Conservation (phyloP, 2,329 filamentous ascomycete genomes). For the Aspergillus aculeatinus region DNA sequence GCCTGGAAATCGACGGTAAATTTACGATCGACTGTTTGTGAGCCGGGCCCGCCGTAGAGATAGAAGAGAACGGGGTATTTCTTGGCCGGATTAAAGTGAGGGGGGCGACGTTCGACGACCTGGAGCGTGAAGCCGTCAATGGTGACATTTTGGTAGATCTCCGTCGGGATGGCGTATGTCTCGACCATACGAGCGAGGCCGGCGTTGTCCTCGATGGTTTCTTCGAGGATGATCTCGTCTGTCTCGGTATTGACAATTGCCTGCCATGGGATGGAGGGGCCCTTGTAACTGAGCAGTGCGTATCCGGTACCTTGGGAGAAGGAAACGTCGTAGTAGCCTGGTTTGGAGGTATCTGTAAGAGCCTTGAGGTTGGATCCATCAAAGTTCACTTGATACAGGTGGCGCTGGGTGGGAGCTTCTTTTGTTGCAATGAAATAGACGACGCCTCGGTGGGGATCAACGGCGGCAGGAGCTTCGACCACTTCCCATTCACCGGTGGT, state of each 20-base stretch:
- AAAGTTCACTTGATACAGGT: conserved; percentile 85
- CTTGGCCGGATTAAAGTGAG: conserved; percentile 79
- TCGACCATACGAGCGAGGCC: conserved; percentile 67
- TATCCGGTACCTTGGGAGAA: conserved; percentile 84
- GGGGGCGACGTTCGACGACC: conserved; percentile 79
- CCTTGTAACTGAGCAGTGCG: conserved; percentile 77
- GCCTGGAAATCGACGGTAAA: conserved; percentile 88
- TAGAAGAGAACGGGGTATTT: conserved; percentile 93
- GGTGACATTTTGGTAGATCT: conserved; percentile 80
- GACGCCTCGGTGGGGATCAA: conserved; percentile 80
- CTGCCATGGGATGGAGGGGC: conserved; percentile 86
- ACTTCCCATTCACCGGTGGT: conserved; percentile 94
- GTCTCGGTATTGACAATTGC: conserved; percentile 82
- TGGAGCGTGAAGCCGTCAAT: conserved; percentile 74
- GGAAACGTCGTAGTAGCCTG: conserved; percentile 77
- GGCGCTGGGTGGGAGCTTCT: conserved; percentile 82
- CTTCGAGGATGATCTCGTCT: conserved; percentile 62
- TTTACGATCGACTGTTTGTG: conserved; percentile 76
- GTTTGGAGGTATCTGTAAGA: conserved; percentile 69
- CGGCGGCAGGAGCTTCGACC: conserved; percentile 74
- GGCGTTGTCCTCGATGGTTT: conserved; percentile 75
- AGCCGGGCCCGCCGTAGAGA: conserved; percentile 92
- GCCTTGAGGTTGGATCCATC: conserved; percentile 72
- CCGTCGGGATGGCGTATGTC: conserved; percentile 76
- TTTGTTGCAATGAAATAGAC: conserved; percentile 91